Evolutionary conservation across 345 rosid genomes (phyloP), one percentile per base, ranked within the genome.

Genomic region (Clausena lansium): DNA sequence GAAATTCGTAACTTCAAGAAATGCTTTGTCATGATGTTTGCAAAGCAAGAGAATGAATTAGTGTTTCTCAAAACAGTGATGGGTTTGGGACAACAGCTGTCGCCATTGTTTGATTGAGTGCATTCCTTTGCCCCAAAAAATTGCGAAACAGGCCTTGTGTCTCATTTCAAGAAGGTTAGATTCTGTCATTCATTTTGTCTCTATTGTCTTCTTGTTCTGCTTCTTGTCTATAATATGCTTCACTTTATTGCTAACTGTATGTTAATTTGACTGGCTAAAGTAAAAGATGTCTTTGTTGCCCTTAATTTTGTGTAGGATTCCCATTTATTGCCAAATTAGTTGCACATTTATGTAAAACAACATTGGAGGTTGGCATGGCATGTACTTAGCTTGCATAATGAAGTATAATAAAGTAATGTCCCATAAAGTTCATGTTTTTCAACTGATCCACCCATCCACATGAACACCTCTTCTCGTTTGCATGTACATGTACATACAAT

Each of bases 1-100:
- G 97, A 96, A 88, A 91, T 96, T 50, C 94, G 95, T 5, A 94
- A 94, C 68, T 94, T 91, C 86, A 90, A 96, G 82, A 96, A 94
- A 84, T 94, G 99, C 84, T 92, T 96, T 36, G 90, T 92, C 66
- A 90, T 87, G 95, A 88, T 96, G 98, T 92, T 88, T 82, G 93
- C 90, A 4, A 89, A 91, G 88, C 91, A 92, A 81, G 97, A 90
- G 50, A 96, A 91, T 83, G 97, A 92, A 8, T 74, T 89, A 20
- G 86, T 95, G 70, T 96, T 96, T 83, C 90, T 96, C 55, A 97
- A 94, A 83, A 94, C 99, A 0, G 98, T 96, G 70, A 88, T 92
- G 85, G 90, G 90, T 8, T 86, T 96, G 85, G 86, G 94, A 28
- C 90, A 88, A 80, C 98, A 95, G 54, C 94, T n/a, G 90, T 5